These are phyloP conservation scores for Thielaviopsis punctulata DNA, from an alignment of 2,329 filamentous ascomycete genomes.

Conservation along the genomic window DNA sequence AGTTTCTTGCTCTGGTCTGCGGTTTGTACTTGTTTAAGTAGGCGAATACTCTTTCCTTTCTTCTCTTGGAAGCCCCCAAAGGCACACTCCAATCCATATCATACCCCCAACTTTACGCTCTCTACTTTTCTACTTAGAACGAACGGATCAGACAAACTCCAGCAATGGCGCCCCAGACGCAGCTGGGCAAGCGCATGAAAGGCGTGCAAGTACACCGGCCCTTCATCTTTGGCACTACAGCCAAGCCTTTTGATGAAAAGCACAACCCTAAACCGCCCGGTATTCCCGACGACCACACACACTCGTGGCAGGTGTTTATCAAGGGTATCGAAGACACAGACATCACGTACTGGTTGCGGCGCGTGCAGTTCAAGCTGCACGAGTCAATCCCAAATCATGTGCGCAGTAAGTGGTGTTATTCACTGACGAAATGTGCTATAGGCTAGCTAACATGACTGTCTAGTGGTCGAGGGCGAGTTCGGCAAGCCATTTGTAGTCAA, in stretches of 20 bases:
- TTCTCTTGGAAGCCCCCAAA: too few relatives aligned
- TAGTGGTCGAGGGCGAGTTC: slow-evolving; percentile 53
- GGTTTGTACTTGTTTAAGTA: too few relatives aligned
- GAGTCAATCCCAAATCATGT: slow-evolving; percentile 88
- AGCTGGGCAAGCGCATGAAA: slow-evolving; percentile 45
- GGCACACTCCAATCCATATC: too few relatives aligned
- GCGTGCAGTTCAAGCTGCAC: slow-evolving; percentile 96
- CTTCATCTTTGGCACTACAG: slow-evolving; percentile 64
- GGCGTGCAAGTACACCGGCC: slow-evolving; percentile 46
- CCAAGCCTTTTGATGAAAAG: slow-evolving; percentile 58
- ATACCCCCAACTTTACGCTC: too few relatives aligned
- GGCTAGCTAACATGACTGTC: neutral
- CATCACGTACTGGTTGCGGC: slow-evolving; percentile 87
- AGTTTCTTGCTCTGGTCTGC: neutral
- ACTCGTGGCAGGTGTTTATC: slow-evolving; percentile 92
- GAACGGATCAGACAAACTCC: neutral
- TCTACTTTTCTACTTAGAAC: too few relatives aligned
- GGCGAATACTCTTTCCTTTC: neutral
- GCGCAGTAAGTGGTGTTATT: slow-evolving; percentile 47
- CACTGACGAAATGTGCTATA: too few relatives aligned
- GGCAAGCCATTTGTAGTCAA: slow-evolving; percentile 62
- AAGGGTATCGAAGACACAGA: slow-evolving; percentile 78
- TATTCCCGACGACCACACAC: slow-evolving; percentile 80
- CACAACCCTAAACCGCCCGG: slow-evolving; percentile 61
- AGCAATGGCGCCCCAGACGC: slow-evolving; percentile 41